phyloP scores from a whole-genome alignment of 2,329 filamentous ascomycete genomes.

The Penicillium decumbens region DNA sequence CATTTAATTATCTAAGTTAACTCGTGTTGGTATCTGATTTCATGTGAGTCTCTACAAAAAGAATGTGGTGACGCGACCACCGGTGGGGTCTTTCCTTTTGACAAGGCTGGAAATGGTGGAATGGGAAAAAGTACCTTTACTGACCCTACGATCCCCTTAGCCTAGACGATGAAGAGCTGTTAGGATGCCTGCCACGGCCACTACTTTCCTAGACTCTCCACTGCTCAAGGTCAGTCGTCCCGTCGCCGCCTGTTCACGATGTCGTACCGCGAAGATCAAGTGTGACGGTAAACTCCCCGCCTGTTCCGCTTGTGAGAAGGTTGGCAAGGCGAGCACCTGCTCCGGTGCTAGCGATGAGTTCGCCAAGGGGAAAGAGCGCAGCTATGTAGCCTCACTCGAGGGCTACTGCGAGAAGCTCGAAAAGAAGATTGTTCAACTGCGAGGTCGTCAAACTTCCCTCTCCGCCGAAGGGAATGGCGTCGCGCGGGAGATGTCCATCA shows the following conservation, averaged over 20 bases:
- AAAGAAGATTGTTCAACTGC: constrained; percentile 58
- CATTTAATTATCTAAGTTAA: too few species aligned
- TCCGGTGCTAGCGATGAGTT: constrained; percentile 95
- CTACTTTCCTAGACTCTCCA: constrained; percentile 38
- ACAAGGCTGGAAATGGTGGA: background rate
- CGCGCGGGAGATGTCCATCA: constrained; percentile 35
- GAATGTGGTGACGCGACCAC: background rate
- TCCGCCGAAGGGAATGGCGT: constrained; percentile 25
- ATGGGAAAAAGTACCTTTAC: too few species aligned
- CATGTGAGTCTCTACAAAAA: background rate
- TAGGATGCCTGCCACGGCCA: constrained; percentile 32
- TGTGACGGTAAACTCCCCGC: constrained; percentile 95
- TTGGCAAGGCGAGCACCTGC: constrained; percentile 78
- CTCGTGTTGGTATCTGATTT: background rate
- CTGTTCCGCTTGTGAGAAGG: constrained; percentile 91
- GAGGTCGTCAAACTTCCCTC: constrained; percentile 28
- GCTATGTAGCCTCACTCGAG: constrained; percentile 94
- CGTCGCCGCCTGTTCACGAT: constrained; percentile 74
- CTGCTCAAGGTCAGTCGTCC: constrained; percentile 63
- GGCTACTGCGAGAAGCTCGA: constrained; percentile 84
- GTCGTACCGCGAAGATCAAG: constrained; percentile 91
- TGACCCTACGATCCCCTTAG: background rate
- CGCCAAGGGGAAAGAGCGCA: constrained; percentile 88
- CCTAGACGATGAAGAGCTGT: constrained; percentile 19
- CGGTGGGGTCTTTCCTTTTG: background rate